Conservation (phyloP, 129 eudicot species). For the Tanacetum coccineum region DNA sequence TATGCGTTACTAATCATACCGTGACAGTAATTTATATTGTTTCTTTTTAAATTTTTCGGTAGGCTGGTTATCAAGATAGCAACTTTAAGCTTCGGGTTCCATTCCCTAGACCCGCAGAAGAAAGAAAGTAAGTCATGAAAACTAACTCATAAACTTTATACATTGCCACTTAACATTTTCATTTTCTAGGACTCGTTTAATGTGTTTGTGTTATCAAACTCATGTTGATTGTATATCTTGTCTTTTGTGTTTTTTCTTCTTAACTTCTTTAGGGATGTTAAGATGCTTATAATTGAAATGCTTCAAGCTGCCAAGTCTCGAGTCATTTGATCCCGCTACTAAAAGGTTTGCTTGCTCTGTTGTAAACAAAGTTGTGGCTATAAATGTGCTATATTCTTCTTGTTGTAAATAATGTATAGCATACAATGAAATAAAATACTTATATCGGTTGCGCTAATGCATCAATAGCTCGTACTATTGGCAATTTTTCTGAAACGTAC, state of each 20-base stretch:
- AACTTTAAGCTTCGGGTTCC: slow-evolving; percentile 84
- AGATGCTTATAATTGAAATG: slow-evolving; percentile 82
- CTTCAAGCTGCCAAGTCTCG: slow-evolving; percentile 70
- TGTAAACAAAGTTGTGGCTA: too few species aligned
- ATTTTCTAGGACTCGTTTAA: not conserved
- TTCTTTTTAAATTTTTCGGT: slow-evolving; percentile 15
- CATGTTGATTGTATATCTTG: not conserved
- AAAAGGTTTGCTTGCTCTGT: not conserved
- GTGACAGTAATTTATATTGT: not conserved
- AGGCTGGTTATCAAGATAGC: slow-evolving; percentile 76
- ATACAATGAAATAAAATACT: not conserved
- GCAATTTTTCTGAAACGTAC: too few species aligned
- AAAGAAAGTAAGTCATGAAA: too few species aligned
- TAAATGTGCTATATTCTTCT: not conserved
- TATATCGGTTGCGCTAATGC: too few species aligned
- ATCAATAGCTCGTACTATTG: too few species aligned
- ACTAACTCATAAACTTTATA: not conserved
- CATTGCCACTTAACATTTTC: not conserved
- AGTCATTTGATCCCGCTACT: slow-evolving; percentile 26
- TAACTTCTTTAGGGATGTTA: slow-evolving; percentile 58
- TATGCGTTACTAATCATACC: not conserved
- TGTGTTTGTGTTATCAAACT: not conserved
- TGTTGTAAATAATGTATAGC: not conserved
- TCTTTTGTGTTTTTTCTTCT: too few species aligned
- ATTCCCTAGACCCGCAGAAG: slow-evolving; percentile 76